Base-by-base conservation (phyloP, 257 asterid genomes). In the Solanum etuberosum region DNA sequence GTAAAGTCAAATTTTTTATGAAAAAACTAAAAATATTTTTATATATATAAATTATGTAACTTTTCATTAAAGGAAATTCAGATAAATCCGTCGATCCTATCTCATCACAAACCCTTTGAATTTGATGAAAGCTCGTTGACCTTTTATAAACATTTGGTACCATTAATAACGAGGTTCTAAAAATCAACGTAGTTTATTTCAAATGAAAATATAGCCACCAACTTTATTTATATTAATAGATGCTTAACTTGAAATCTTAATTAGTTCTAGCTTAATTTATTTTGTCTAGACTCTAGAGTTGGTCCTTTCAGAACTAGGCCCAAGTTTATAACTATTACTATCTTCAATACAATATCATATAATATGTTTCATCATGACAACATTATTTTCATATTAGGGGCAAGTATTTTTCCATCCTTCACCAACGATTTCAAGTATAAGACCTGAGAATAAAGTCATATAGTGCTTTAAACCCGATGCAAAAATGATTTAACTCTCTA, bases 401-500 rank as follows among this genome's bases (percentile, higher is more conserved):
- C 16, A 70, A 7, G 0, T 31, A 70, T 0, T 9, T 12, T 57
- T 11, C 0, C 0, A 18, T 35, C 2, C 11, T 70, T 16, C 7
- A 31, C 2, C 6, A 35, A 10, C 1, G 9, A 34, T 9, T 9
- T 72, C 40, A 20, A 5, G 9, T 5, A 35, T 34, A 0, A 34
- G 2, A 0, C 4, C 0, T 3, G 8, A 72, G 2, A 72, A 72
- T 20, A 9, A 1, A 71, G 25, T 9, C 25, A 35, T 34, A 31
- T 31, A 68, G 25, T 23, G 4, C 3, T 8, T 71, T 16, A 70
- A 16, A 21, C 25, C 40, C 9, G 14, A 68, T 35, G 81, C 81
- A 20, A 20, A 46, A 16, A 27, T 46, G 38, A 80, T 15, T 46
- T 9, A 89, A 89, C 89, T 70, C 86, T 89, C 87, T 35, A 84